Evolutionary conservation across 2,329 filamentous ascomycete species (phyloP), one percentile per base, ranked within the genome.

Genomic region (Sclerotinia sclerotiorum): DNA sequence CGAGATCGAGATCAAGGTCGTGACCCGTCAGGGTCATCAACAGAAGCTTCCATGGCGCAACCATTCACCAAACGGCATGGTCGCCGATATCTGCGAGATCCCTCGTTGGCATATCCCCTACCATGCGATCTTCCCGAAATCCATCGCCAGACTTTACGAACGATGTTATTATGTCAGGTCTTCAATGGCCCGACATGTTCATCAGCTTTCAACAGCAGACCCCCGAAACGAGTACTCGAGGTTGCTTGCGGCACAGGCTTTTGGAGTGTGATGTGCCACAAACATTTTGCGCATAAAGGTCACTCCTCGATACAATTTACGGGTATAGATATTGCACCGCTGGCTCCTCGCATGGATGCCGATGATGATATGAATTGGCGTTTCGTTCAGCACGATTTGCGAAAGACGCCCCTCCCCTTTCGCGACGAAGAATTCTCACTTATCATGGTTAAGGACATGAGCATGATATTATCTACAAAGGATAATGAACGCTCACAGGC

Each of bases 261-360:
- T 77, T 97, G 94, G 94, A 94, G 91, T 74, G 90, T 91, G 79
- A 88, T 93, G 82, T 96, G 92, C 78, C 90, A 97, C 78, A 87
- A 92, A 48, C 90, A 92, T 79, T 92, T 94, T 76, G 84, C 85
- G 68, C 84, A 87, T 61, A 83, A 86, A 67, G 92, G 92, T 19
- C 85, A 90, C 76, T 80, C 84, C 5, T 84, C 88, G 70, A 88
- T 96, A 29, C 86, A 87, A 6, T 97, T 96, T 77, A 92, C 90
- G 0, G 94, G 93, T 1, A 80, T 97, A 52, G 93, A 97, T 77
- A 87, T 97, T 68, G 90, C 91, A 11, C 89, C 91, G 5, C 78
- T 94, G 32, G 88, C 90, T 10, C 85, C 86, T 46, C 84, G 88
- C 72, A 77, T 89, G 73, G 81, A 84, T 74, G 82, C 82, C 5